Conservation (phyloP, 1,284 basidiomycete species). For the Filobasidium uniguttulatum region DNA sequence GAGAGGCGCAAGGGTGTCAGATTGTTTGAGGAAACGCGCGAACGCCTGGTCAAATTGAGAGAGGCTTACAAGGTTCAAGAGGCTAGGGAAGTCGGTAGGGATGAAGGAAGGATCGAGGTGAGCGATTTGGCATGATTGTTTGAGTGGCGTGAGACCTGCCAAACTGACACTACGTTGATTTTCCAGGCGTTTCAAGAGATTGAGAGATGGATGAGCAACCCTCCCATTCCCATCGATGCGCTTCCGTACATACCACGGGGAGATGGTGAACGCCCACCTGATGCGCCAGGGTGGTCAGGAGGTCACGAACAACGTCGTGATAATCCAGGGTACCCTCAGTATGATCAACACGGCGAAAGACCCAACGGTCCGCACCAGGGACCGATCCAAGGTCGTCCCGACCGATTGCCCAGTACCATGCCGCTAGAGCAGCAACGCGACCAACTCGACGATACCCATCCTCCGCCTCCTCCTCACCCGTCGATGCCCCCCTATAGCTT, state of each 20-base stretch:
- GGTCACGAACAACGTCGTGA: too few relatives aligned
- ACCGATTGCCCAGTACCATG: too few relatives aligned
- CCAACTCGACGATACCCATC: too few relatives aligned
- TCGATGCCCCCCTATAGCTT: constrained; percentile 4
- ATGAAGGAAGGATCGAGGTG: constrained; percentile 31
- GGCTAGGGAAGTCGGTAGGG: constrained; percentile 26
- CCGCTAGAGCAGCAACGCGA: too few relatives aligned
- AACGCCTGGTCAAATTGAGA: constrained; percentile 26
- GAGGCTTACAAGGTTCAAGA: constrained; percentile 30
- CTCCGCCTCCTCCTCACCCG: constrained; percentile 4
- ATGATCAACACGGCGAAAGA: too few relatives aligned
- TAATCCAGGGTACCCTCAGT: too few relatives aligned
- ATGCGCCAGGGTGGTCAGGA: too few relatives aligned
- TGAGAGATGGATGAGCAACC: constrained; percentile 29
- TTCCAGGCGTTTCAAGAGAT: constrained; percentile 32
- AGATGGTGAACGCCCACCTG: too few relatives aligned
- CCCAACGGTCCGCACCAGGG: too few relatives aligned
- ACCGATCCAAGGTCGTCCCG: too few relatives aligned
- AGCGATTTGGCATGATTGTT: constrained; percentile 9
- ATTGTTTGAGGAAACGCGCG: constrained; percentile 28
- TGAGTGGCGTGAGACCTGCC: background rate
- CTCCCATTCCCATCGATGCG: constrained; percentile 29
- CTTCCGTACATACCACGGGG: constrained; percentile 21
- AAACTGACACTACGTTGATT: constrained; percentile 10
- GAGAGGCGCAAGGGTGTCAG: constrained; percentile 24